Percentiles rank a stretch among this genome's conserved stretches.
Conservation (phyloP, 2,329 filamentous ascomycete species). For the Penicillium sp. region DNA sequence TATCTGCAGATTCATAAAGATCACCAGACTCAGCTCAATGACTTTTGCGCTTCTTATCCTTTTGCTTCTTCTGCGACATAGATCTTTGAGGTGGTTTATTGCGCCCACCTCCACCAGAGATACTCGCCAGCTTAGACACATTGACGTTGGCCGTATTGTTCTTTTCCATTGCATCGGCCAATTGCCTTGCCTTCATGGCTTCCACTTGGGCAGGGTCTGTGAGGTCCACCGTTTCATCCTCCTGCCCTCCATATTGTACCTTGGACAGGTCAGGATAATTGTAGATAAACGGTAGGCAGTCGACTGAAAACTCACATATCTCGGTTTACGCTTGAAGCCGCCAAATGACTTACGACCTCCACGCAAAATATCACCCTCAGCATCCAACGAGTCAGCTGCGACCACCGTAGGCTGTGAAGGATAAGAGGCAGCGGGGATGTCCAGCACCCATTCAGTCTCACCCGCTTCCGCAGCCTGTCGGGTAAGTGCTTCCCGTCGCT, state of each 20-base stretch:
- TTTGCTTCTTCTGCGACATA: slow-evolving; percentile 1
- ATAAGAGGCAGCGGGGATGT: slow-evolving; percentile 24
- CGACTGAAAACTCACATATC: slow-evolving; percentile 19
- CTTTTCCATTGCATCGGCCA: not conserved
- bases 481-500: slow-evolving; percentile 37
- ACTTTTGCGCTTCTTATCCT: slow-evolving; percentile 23
- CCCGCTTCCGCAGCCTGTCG: slow-evolving; percentile 41
- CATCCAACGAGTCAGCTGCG: slow-evolving; percentile 32
- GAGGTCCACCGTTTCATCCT: slow-evolving; percentile 7
- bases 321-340: slow-evolving; percentile 36
- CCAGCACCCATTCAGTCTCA: slow-evolving; percentile 43
- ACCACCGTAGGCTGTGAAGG: slow-evolving; percentile 28
- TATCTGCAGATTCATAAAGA: slow-evolving; percentile 5
- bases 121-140: slow-evolving; percentile 26
- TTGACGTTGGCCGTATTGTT: slow-evolving; percentile 10
- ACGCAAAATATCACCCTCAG: slow-evolving; percentile 26
- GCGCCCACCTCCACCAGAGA: slow-evolving; percentile 24
- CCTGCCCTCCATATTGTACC: slow-evolving; percentile 6
- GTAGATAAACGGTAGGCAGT: not conserved
- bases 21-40: not conserved
- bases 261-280: slow-evolving; percentile 3
- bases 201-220: slow-evolving; percentile 12
- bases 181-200: slow-evolving; percentile 13
- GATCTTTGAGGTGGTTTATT: not conserved
- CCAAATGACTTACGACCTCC: slow-evolving; percentile 38